These are phyloP conservation scores for Alectoria sarmentosa DNA, from an alignment of 495 filamentous ascomycete species.

Conservation along the genomic window DNA sequence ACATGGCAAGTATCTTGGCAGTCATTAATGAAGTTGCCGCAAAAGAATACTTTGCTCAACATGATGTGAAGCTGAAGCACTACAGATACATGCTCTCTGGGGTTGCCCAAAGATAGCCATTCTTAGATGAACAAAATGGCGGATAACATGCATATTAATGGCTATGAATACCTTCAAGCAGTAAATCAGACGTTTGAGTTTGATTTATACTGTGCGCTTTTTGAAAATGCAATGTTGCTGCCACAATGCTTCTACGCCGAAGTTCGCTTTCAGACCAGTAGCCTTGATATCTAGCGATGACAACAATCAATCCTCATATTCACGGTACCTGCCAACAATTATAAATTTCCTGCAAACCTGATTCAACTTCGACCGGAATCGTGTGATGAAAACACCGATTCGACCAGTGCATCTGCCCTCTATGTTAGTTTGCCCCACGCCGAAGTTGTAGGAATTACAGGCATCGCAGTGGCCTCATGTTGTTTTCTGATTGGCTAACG, in stretches of 20 bases:
- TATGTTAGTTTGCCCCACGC: not conserved
- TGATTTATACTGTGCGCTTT: too few relatives aligned
- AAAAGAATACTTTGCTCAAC: not conserved
- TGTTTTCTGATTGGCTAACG: not conserved
- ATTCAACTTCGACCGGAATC: not conserved
- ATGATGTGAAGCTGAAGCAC: not conserved
- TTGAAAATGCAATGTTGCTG: not conserved
- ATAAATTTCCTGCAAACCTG: not conserved
- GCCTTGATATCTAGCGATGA: not conserved
- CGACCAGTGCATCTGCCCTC: not conserved
- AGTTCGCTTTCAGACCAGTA: not conserved
- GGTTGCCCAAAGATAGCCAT: not conserved
- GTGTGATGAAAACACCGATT: not conserved
- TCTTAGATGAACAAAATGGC: not conserved
- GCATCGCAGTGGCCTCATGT: not conserved
- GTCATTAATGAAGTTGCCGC: not conserved
- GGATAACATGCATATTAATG: not conserved
- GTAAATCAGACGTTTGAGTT: not conserved
- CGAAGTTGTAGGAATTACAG: too few relatives aligned
- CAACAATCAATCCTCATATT: not conserved
- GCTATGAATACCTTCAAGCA: not conserved
- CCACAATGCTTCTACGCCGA: not conserved
- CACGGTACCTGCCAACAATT: not conserved
- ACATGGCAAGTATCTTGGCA: not conserved
- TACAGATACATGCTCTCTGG: not conserved